Percentiles rank a stretch among this genome's conserved stretches.
Evolutionary conservation across 2,329 filamentous ascomycete species (phyloP).

Genomic region (Beauveria asiatica): DNA sequence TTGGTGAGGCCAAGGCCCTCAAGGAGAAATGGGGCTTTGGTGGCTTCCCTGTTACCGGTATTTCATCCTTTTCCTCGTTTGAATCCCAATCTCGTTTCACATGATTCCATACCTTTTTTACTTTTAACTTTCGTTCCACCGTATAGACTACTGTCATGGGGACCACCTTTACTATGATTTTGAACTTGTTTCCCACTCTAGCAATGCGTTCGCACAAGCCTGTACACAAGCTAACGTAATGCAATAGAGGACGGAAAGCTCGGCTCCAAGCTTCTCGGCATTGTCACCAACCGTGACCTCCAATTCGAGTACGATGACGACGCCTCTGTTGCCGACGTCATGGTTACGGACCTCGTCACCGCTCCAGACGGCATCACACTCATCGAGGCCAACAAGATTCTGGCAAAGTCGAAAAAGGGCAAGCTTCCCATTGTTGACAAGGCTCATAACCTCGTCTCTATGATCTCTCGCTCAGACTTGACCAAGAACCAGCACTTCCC

Average conservation of each 20-base stretch:
- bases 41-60: conserved; percentile 97
- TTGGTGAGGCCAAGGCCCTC: conserved; percentile 81
- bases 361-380: conserved; percentile 76
- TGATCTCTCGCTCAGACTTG: conserved; percentile 88
- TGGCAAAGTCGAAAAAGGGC: conserved; percentile 95
- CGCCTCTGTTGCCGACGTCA: conserved; percentile 75
- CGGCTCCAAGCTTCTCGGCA: conserved; percentile 91
- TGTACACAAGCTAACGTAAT: not conserved
- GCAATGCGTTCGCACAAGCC: conserved; percentile 7
- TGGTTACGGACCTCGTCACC: conserved; percentile 92
- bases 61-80: conserved; percentile 29
- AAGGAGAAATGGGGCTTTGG: conserved; percentile 99
- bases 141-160: conserved; percentile 83
- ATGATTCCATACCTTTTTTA: conserved; percentile 74
- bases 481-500: conserved; percentile 99
- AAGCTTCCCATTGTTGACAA: conserved; percentile 90
- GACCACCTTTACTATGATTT: conserved; percentile 41
- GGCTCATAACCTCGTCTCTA: conserved; percentile 76
- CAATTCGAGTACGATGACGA: conserved; percentile 79
- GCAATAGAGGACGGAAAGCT: conserved; percentile 76
- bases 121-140: conserved; percentile 99
- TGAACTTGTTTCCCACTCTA: conserved; percentile 1
- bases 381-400: conserved; percentile 81
- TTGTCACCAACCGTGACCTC: conserved; percentile 95
- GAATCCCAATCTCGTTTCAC: conserved; percentile 16